phyloP scores from a whole-genome alignment of 768 basidiomycete genomes.

The Exsudoporus frostii region DNA sequence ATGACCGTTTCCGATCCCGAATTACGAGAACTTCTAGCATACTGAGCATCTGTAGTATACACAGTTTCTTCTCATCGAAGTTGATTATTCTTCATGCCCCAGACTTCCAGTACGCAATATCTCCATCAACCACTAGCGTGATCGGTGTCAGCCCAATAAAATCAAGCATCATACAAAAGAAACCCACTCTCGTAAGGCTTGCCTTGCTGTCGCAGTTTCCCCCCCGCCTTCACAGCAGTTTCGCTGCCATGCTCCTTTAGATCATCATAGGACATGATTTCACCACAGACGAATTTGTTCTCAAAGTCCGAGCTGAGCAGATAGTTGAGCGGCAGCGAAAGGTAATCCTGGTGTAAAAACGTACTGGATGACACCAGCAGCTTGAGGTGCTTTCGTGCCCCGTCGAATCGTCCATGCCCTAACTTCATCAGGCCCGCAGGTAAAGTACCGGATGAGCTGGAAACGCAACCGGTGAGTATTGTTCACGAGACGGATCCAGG shows the following conservation, averaged over 20 bases:
- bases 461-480: neutral
- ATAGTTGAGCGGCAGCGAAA: neutral
- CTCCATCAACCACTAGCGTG: slow-evolving; percentile 73
- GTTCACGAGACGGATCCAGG: neutral
- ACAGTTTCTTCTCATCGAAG: neutral
- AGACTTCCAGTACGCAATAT: slow-evolving; percentile 91
- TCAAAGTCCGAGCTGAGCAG: slow-evolving; percentile 83
- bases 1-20: neutral
- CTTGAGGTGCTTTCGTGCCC: slow-evolving; percentile 93
- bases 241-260: slow-evolving; percentile 91
- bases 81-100: slow-evolving; percentile 41
- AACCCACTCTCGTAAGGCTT: slow-evolving; percentile 91
- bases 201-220: slow-evolving; percentile 93
- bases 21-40: slow-evolving; percentile 17
- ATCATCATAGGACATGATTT: slow-evolving; percentile 92
- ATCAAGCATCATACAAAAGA: neutral
- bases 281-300: slow-evolving; percentile 96
- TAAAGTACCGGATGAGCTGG: slow-evolving; percentile 93
- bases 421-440: slow-evolving; percentile 94
- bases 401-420: slow-evolving; percentile 97
- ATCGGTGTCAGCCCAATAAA: slow-evolving; percentile 5
- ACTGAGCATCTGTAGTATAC: slow-evolving; percentile 10
- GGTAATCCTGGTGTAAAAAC: slow-evolving; percentile 26
- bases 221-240: slow-evolving; percentile 87
- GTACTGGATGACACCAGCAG: slow-evolving; percentile 97